A percentile compares a stretch with the other conserved stretches of the same genome.
These are phyloP conservation scores for Deuterostichococcus epilithicus DNA, from an alignment of 139 green algal genomes.

Conservation along the genomic window DNA sequence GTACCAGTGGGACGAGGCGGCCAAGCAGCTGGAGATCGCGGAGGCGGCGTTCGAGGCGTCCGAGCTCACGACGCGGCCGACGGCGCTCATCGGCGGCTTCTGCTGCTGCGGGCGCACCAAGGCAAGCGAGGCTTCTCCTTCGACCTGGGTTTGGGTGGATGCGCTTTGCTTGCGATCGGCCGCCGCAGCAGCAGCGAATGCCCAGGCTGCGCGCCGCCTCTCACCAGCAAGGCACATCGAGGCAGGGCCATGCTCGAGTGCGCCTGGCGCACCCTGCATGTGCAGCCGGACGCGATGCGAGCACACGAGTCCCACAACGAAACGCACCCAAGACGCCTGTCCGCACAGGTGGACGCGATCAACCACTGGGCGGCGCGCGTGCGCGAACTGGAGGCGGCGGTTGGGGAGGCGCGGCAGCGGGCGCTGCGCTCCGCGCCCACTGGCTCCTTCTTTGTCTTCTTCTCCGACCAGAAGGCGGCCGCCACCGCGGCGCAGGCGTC, in stretches of 20 bases:
- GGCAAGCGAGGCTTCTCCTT: not conserved
- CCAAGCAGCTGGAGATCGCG: slow-evolving; percentile 12
- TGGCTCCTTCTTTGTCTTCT: slow-evolving; percentile 32
- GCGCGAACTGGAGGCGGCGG: slow-evolving; percentile 18
- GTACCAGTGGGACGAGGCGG: slow-evolving; percentile 21
- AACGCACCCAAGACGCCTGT: not conserved
- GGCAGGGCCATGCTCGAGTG: too few relatives aligned
- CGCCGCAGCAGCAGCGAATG: too few relatives aligned
- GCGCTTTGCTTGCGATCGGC: too few relatives aligned
- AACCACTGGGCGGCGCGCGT: slow-evolving; percentile 21
- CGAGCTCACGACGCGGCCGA: not conserved
- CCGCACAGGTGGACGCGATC: slow-evolving; percentile 19
- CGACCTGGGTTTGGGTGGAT: not conserved
- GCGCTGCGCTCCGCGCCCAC: slow-evolving; percentile 7
- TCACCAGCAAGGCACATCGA: too few relatives aligned
- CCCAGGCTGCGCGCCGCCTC: too few relatives aligned
- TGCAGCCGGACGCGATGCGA: too few relatives aligned
- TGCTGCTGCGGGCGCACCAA: slow-evolving; percentile 12
- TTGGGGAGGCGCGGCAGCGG: slow-evolving; percentile 9
- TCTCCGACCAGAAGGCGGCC: slow-evolving; percentile 21
- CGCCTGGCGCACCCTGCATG: too few relatives aligned
- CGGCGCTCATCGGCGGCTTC: slow-evolving; percentile 7
- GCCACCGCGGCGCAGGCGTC: slow-evolving; percentile 12
- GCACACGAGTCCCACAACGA: too few relatives aligned
- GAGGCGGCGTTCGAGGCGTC: slow-evolving; percentile 15